Conservation (phyloP, 352 stramenopile species). For the Peronospora belbahrii region DNA sequence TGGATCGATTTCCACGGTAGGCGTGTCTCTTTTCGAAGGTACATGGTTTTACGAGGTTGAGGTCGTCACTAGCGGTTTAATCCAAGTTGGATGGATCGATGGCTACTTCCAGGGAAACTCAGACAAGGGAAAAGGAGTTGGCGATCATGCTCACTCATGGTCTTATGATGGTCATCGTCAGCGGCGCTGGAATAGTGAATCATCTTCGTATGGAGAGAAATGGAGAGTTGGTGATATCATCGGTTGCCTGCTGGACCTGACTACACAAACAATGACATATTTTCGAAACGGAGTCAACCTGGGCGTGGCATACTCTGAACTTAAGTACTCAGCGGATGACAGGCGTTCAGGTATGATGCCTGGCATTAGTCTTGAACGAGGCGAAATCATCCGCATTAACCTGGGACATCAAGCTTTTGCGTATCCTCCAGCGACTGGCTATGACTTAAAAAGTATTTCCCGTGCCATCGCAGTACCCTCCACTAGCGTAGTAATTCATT, state of each 20-base stretch:
- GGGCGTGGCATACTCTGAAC: conserved; percentile 64
- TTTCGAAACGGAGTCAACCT: conserved; percentile 85
- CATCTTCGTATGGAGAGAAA: conserved; percentile 82
- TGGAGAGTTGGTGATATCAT: conserved; percentile 90
- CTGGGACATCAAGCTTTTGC: conserved; percentile 74
- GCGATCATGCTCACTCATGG: conserved; percentile 89
- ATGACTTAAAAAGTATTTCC: conserved; percentile 61
- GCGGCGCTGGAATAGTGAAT: conserved; percentile 87
- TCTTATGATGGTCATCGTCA: conserved; percentile 90
- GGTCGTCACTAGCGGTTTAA: conserved; percentile 84
- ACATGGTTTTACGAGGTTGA: conserved; percentile 94
- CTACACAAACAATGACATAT: conserved; percentile 76
- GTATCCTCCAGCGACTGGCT: conserved; percentile 50
- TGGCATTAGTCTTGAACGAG: conserved; percentile 79
- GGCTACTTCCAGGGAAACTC: conserved; percentile 87
- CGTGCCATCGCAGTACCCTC: conserved; percentile 43
- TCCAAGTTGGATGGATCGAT: conserved; percentile 91
- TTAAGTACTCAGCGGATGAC: conserved; percentile 43
- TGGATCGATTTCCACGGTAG: conserved; percentile 71
- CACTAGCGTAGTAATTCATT: conserved; percentile 32
- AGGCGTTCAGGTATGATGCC: conserved; percentile 69
- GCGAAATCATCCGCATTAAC: conserved; percentile 84
- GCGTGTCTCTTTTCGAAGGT: conserved; percentile 62
- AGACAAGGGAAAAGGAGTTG: conserved; percentile 87
- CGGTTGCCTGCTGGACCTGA: conserved; percentile 83